Evolutionary conservation across 495 filamentous ascomycete genomes (phyloP).

Genomic region (Tuber melanosporum): DNA sequence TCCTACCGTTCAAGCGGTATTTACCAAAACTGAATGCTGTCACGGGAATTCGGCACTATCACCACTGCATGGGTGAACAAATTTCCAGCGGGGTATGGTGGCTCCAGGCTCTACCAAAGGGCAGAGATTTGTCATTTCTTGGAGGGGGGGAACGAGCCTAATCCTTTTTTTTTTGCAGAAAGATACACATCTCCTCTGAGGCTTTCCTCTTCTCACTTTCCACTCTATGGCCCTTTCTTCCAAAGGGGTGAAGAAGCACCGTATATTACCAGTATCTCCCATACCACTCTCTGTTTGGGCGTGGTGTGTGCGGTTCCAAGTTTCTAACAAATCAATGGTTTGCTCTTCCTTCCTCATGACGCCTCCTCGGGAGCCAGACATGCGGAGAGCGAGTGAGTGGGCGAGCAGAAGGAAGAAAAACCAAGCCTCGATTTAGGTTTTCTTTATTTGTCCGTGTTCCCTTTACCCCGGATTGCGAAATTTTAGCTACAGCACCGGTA

Average conservation of each 20-base stretch:
- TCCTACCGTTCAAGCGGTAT: constrained; percentile 1
- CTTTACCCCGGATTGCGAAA: constrained; percentile 1
- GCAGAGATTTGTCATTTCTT: not conserved
- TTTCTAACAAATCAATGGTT: not conserved
- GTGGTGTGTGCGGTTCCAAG: not conserved
- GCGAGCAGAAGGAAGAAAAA: not conserved
- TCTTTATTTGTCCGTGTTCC: not conserved
- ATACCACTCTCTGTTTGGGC: not conserved
- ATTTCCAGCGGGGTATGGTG: not conserved
- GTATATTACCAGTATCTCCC: not conserved
- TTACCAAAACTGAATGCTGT: not conserved
- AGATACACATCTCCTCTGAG: not conserved
- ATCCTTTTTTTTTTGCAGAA: no score
- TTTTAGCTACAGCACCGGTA: not conserved
- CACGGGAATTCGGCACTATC: constrained; percentile 3
- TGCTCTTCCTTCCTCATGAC: not conserved
- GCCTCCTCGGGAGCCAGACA: no score
- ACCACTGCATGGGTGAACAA: not conserved
- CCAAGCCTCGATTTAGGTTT: not conserved
- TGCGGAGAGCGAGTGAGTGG: not conserved
- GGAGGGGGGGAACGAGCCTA: no score
- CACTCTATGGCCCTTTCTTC: no score
- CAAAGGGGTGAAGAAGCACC: not conserved
- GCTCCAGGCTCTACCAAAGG: not conserved
- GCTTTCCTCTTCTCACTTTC: no score